phyloP scores from a whole-genome alignment of 2,329 filamentous ascomycete species.

The Fusarium virguliforme region DNA sequence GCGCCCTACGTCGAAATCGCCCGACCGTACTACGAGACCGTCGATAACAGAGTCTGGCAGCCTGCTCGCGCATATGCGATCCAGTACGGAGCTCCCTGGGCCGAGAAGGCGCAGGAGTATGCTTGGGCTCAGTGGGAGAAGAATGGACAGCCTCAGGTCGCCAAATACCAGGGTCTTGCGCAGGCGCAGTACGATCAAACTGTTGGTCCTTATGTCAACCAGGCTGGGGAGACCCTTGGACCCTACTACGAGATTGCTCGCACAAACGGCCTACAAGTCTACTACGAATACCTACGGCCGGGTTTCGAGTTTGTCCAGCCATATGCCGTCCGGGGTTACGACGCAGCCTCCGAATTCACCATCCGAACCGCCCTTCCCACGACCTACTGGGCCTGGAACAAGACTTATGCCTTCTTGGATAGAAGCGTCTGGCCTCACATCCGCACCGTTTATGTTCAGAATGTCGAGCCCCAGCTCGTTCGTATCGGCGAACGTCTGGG shows the following conservation, averaged over 20 bases:
- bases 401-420: slow-evolving; percentile 79
- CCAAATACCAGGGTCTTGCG: slow-evolving; percentile 73
- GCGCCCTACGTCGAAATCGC: slow-evolving; percentile 85
- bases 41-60: slow-evolving; percentile 76
- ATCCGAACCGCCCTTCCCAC: slow-evolving; percentile 81
- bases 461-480: slow-evolving; percentile 94
- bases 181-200: slow-evolving; percentile 78
- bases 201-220: slow-evolving; percentile 82
- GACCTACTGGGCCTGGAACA: slow-evolving; percentile 78
- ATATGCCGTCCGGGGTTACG: slow-evolving; percentile 80
- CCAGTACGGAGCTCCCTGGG: slow-evolving; percentile 82
- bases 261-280: slow-evolving; percentile 76
- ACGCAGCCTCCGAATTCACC: slow-evolving; percentile 76
- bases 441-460: slow-evolving; percentile 86
- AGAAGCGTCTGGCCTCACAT: slow-evolving; percentile 86
- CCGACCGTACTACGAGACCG: slow-evolving; percentile 80
- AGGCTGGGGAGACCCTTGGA: slow-evolving; percentile 68
- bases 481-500: slow-evolving; percentile 93
- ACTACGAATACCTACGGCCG: slow-evolving; percentile 81
- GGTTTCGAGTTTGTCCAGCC: slow-evolving; percentile 82
- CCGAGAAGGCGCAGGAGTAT: slow-evolving; percentile 78
- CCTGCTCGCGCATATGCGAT: slow-evolving; percentile 78
- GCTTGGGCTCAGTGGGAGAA: slow-evolving; percentile 83
- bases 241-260: slow-evolving; percentile 82
- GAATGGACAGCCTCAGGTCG: slow-evolving; percentile 81